Conservation (phyloP, 805 yeast species). For the Komagataella populi region DNA sequence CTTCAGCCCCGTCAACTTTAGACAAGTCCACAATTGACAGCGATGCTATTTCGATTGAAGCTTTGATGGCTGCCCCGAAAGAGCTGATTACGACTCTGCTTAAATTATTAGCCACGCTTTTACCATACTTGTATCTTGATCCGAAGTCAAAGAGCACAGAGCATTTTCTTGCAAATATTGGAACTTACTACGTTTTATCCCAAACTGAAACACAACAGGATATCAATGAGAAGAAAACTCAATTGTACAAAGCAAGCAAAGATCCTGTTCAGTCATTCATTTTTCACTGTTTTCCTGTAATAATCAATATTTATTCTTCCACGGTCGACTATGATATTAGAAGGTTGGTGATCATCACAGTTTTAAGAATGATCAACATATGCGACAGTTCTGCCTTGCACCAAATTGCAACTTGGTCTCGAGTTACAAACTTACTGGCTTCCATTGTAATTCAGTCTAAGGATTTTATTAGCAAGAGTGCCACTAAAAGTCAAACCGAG, state of each 20-base stretch:
- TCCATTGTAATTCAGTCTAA: constrained; percentile 48
- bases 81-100: constrained; percentile 44
- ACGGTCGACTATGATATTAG: constrained; percentile 58
- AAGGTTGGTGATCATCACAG: constrained; percentile 36
- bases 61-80: constrained; percentile 61
- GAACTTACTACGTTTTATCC: constrained; percentile 16
- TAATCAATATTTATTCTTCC: constrained; percentile 56
- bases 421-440: constrained; percentile 36
- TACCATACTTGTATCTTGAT: not conserved
- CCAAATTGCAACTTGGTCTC: constrained; percentile 22
- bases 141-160: not conserved
- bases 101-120: constrained; percentile 36
- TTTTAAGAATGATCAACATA: constrained; percentile 30
- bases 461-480: constrained; percentile 9
- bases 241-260: constrained; percentile 10
- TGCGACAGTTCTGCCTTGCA: not conserved
- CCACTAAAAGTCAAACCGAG: constrained; percentile 4
- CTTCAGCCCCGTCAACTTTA: not conserved
- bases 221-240: constrained; percentile 19
- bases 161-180: constrained; percentile 8
- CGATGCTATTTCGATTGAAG: constrained; percentile 39
- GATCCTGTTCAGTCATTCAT: constrained; percentile 20
- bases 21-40: constrained; percentile 7
- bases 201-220: constrained; percentile 9
- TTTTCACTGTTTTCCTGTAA: constrained; percentile 31